Evolutionary conservation across 1,139 yeast species (phyloP).

Genomic region (Candida smagusa): DNA sequence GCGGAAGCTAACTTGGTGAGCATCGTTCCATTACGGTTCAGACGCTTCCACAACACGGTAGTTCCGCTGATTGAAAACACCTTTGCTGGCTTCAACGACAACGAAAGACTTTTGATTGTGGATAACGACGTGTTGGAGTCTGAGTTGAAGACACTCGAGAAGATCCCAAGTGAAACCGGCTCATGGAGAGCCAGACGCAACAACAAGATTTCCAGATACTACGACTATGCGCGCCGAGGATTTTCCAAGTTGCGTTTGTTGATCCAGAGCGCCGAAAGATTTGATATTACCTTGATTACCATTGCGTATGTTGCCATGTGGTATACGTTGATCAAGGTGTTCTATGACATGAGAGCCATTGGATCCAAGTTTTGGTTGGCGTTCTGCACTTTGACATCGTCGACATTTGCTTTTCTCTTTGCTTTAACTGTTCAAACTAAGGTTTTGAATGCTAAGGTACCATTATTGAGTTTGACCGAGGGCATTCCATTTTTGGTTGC

Average conservation of each 20-base stretch:
- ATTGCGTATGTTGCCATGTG: constrained; percentile 89
- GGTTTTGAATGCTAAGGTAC: constrained; percentile 52
- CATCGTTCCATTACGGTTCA: constrained; percentile 56
- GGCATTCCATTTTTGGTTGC: constrained; percentile 94
- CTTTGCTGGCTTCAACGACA: constrained; percentile 26
- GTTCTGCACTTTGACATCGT: constrained; percentile 73
- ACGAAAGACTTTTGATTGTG: constrained; percentile 43
- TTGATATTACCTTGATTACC: constrained; percentile 78
- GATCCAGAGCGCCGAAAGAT: constrained; percentile 76
- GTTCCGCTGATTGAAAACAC: constrained; percentile 36
- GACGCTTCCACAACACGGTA: constrained; percentile 30
- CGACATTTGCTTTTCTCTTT: constrained; percentile 81
- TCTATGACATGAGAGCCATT: constrained; percentile 70
- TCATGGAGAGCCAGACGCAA: constrained; percentile 67
- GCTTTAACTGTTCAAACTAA: constrained; percentile 71
- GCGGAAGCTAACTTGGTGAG: constrained; percentile 45
- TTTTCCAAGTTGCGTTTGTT: constrained; percentile 48
- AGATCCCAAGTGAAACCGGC: constrained; percentile 39
- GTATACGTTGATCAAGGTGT: constrained; percentile 76
- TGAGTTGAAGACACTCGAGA: constrained; percentile 30
- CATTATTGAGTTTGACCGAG: constrained; percentile 77
- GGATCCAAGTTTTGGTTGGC: constrained; percentile 93
- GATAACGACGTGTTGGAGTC: constrained; percentile 34
- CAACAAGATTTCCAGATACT: constrained; percentile 62
- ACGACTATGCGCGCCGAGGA: constrained; percentile 52